Evolutionary conservation across 768 basidiomycete species (phyloP).

Genomic region (Fomitopsis serialis): DNA sequence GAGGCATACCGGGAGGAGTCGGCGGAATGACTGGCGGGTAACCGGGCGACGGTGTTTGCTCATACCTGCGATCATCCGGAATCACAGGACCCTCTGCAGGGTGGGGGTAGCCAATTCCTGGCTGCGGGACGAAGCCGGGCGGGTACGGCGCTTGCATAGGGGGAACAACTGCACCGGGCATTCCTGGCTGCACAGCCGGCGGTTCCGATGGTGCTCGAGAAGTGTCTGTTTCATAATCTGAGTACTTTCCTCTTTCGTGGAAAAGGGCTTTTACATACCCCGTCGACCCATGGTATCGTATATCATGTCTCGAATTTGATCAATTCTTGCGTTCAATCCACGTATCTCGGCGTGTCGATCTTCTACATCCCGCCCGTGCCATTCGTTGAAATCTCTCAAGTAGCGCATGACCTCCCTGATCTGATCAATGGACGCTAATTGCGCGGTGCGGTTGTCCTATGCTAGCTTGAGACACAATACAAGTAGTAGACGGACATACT

Average conservation of each 20-base stretch:
- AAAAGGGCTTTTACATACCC: constrained; percentile 10
- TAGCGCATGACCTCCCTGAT: constrained; percentile 79
- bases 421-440: constrained; percentile 71
- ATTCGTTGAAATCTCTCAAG: constrained; percentile 69
- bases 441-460: constrained; percentile 73
- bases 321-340: constrained; percentile 58
- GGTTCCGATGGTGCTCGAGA: not conserved
- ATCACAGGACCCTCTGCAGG: constrained; percentile 2
- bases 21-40: constrained; percentile 9
- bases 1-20: not conserved
- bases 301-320: constrained; percentile 33
- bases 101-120: not conserved
- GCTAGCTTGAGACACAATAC: not conserved
- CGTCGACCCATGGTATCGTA: not conserved
- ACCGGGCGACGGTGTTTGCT: not conserved
- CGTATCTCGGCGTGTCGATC: constrained; percentile 74
- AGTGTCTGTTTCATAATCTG: too few species aligned
- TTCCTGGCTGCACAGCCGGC: not conserved
- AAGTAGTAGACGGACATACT: constrained; percentile 10
- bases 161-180: not conserved
- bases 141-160: constrained; percentile 1
- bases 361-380: constrained; percentile 73
- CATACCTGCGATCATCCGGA: constrained; percentile 1
- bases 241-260: too few species aligned
- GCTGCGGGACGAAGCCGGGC: constrained; percentile 4